These are phyloP conservation scores for Lactarius evosmus DNA, from an alignment of 768 basidiomycete genomes.

Conservation along the genomic window DNA sequence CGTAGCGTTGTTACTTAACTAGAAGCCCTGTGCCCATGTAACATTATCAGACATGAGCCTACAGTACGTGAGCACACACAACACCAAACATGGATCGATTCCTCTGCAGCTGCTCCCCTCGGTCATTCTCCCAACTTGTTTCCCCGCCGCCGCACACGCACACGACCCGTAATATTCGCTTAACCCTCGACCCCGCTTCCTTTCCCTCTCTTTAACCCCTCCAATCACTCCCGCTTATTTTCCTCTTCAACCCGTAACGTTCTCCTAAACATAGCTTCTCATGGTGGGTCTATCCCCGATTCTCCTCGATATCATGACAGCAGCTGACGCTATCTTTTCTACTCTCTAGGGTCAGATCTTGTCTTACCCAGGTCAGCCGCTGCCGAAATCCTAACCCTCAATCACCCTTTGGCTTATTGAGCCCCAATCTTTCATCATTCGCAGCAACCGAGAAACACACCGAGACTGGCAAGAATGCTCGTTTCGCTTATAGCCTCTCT, in stretches of 20 bases:
- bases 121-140: conserved; percentile 2
- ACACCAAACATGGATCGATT: conserved; percentile 19
- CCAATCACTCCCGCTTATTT: not conserved
- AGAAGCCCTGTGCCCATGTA: conserved; percentile 12
- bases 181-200: conserved; percentile 20
- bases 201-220: not conserved
- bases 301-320: conserved; percentile 5
- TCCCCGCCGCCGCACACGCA: conserved; percentile 17
- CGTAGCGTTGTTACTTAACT: not conserved
- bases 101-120: not conserved
- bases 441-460: conserved; percentile 82
- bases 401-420: conserved; percentile 6
- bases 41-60: not conserved
- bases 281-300: conserved; percentile 16
- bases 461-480: conserved; percentile 64
- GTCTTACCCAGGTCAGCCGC: conserved; percentile 64
- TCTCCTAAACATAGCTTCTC: not conserved
- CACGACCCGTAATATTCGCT: conserved; percentile 13
- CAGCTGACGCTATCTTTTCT: conserved; percentile 1
- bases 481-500: conserved; percentile 71
- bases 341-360: conserved; percentile 76
- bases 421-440: not conserved
- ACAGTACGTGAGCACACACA: conserved; percentile 9
- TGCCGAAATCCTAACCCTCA: not conserved
- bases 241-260: not conserved